These are phyloP conservation scores for Chernovozyma aurita DNA, from an alignment of 1,139 yeast genomes.

Conservation along the genomic window DNA sequence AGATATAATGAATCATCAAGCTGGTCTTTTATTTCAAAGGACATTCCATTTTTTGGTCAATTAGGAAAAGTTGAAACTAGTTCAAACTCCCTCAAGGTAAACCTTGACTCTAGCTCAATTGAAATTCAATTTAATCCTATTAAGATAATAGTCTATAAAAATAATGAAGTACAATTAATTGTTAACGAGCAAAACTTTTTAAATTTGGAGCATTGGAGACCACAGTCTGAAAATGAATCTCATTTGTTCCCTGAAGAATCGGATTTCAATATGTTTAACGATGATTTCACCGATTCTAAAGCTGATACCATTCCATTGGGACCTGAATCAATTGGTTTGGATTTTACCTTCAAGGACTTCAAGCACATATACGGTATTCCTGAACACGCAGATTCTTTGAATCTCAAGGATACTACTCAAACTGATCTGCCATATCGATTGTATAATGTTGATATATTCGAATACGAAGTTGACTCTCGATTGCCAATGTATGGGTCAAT, in stretches of 20 bases:
- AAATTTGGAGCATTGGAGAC: constrained; percentile 76
- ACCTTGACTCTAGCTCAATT: constrained; percentile 35
- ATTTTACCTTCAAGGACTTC: constrained; percentile 60
- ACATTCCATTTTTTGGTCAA: background rate
- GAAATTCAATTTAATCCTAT: constrained; percentile 41
- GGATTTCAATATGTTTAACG: constrained; percentile 54
- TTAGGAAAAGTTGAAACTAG: background rate
- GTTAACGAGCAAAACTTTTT: constrained; percentile 67
- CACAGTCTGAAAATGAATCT: constrained; percentile 25
- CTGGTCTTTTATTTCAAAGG: constrained; percentile 49
- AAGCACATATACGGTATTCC: constrained; percentile 84
- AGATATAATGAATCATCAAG: constrained; percentile 59
- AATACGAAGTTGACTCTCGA: constrained; percentile 76
- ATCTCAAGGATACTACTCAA: constrained; percentile 62
- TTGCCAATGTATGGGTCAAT: constrained; percentile 94
- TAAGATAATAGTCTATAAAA: constrained; percentile 42
- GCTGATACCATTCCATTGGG: constrained; percentile 70
- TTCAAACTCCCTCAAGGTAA: constrained; percentile 19
- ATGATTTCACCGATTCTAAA: constrained; percentile 56
- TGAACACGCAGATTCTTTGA: constrained; percentile 83
- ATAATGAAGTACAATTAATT: constrained; percentile 44
- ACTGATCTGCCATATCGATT: constrained; percentile 69
- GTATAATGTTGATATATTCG: constrained; percentile 91
- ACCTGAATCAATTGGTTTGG: constrained; percentile 85
- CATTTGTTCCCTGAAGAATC: constrained; percentile 54